Conservation (phyloP, 2,329 filamentous ascomycete genomes). For the Diplodia mutila region DNA sequence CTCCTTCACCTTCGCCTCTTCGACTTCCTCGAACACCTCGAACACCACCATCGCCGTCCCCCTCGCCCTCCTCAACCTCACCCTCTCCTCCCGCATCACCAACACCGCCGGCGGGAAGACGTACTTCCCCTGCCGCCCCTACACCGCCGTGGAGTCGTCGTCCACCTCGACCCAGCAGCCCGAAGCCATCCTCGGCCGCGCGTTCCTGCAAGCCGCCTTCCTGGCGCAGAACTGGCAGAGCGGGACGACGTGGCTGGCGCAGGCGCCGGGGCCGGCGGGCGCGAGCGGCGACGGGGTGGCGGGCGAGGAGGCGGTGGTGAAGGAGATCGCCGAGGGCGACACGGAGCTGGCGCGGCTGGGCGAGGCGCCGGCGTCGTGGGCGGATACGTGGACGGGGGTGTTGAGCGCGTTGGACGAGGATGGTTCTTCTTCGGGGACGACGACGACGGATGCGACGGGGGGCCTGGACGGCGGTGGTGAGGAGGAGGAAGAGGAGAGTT, state of each 20-base stretch:
- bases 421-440: too few relatives aligned
- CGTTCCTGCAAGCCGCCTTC: constrained; percentile 55
- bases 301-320: neutral
- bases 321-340: neutral
- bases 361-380: neutral
- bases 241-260: neutral
- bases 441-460: neutral
- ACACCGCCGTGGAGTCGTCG: too few relatives aligned
- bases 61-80: constrained; percentile 41
- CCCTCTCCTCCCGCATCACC: constrained; percentile 43
- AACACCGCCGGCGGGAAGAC: constrained; percentile 32
- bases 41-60: constrained; percentile 48
- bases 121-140: constrained; percentile 50
- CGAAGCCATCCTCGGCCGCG: constrained; percentile 45
- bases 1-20: constrained; percentile 38
- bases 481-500: neutral
- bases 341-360: too few relatives aligned
- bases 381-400: neutral
- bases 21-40: constrained; percentile 28
- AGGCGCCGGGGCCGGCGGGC: constrained; percentile 14
- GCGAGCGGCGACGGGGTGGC: neutral
- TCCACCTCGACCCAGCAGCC: too few relatives aligned
- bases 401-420: neutral
- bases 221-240: constrained; percentile 33
- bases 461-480: neutral